Base-by-base conservation (phyloP, 2,329 filamentous ascomycete genomes). In the Fusarium decemcellulare region DNA sequence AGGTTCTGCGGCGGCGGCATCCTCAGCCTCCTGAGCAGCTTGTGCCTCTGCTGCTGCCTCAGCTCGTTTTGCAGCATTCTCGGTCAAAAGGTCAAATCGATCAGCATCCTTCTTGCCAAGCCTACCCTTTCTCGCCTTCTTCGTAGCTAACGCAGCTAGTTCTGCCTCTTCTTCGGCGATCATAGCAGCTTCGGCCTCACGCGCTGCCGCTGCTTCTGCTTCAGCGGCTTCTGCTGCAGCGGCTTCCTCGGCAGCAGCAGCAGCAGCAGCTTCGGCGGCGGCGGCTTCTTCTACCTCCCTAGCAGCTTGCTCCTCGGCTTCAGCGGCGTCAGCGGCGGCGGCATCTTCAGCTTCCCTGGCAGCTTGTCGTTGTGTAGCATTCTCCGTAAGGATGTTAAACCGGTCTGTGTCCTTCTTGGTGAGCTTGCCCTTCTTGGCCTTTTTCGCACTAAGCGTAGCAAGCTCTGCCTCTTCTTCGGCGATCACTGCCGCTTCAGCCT, bases 271-370 rank as follows among this genome's bases (percentile, higher is more conserved):
- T 29, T 46, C 61, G 12, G 39, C 64, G 6, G 10, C 70, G 47
- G 72, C 73, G 16, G 71, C 69, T 16, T 72, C 76, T 55, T 77
- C 74, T 12, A 71, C 74, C 18, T 76, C 79, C 29, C 68, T 74
- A 42, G 47, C 61, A 53, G 58, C 65, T 46, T 63, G 58, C 36
- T 63, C 68, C 27, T 65, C 64, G 10, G 43, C 72, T 44, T 58
- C 59, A 7, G 65, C 53, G 3, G 53, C 29, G 34, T 73, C 36
- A 0, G 67, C 65, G 0, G 48, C 56, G 5, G 75, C 76, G 8
- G 73, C 72, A 39, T 74, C 68, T 34, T 75, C 74, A 10, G 74
- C 67, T 16, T 68, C 63, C 30, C 43, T 63, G 7, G 61, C 67
- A 48, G 73, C 72, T 16, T 70, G 62, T 62, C 72, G 59, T 59